phyloP scores from a whole-genome alignment of 495 filamentous ascomycete species.

The Penicillium diatomitis region DNA sequence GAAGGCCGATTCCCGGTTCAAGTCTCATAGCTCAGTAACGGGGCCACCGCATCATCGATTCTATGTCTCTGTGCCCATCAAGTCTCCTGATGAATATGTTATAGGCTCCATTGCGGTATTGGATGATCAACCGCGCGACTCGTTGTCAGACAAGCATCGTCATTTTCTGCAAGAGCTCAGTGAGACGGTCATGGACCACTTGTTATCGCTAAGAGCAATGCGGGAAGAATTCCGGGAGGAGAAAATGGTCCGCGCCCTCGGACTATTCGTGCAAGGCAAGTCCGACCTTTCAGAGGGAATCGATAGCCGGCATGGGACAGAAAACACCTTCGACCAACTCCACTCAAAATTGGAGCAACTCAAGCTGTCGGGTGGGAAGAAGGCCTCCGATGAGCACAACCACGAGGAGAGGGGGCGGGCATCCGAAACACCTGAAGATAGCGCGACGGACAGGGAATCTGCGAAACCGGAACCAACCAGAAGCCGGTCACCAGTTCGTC shows the following conservation, averaged over 20 bases:
- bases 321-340: slow-evolving; percentile 5
- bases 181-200: slow-evolving; percentile 44
- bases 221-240: slow-evolving; percentile 41
- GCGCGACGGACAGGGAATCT: not conserved
- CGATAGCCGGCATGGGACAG: not conserved
- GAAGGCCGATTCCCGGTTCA: slow-evolving; percentile 19
- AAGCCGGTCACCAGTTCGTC: slow-evolving; percentile 10
- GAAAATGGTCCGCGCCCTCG: slow-evolving; percentile 47
- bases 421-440: slow-evolving; percentile 4
- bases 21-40: slow-evolving; percentile 19
- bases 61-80: slow-evolving; percentile 35
- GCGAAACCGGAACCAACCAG: not conserved
- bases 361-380: slow-evolving; percentile 1
- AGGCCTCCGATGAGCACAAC: not conserved
- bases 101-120: slow-evolving; percentile 56
- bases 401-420: not conserved
- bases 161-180: slow-evolving; percentile 32
- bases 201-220: slow-evolving; percentile 41
- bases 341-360: slow-evolving; percentile 8
- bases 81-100: slow-evolving; percentile 47
- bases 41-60: slow-evolving; percentile 21
- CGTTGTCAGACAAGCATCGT: slow-evolving; percentile 10
- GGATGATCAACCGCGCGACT: slow-evolving; percentile 28
- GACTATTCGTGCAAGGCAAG: slow-evolving; percentile 46
- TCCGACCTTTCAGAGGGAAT: slow-evolving; percentile 20